Conservation (phyloP, 2,329 filamentous ascomycete genomes). For the Fusarium sp. region DNA sequence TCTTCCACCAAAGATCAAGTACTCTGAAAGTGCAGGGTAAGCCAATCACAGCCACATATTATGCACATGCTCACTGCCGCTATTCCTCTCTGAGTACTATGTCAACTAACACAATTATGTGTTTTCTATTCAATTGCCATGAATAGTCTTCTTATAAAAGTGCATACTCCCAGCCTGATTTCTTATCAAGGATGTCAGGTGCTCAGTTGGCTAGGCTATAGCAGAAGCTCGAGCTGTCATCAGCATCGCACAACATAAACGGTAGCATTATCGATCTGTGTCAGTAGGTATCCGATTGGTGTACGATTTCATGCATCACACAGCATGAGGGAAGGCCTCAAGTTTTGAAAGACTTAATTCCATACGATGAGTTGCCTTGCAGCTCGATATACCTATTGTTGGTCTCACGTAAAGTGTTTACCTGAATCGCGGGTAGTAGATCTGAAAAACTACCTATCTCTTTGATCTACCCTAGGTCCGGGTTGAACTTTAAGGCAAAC, state of each 20-base stretch:
- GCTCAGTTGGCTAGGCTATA: slow-evolving; percentile 11
- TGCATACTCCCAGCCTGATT: not conserved
- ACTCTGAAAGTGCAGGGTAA: slow-evolving; percentile 21
- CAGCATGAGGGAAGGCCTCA: slow-evolving; percentile 35
- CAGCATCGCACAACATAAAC: slow-evolving; percentile 24
- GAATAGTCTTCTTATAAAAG: not conserved
- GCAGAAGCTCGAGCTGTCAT: slow-evolving; percentile 19
- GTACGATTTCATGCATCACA: slow-evolving; percentile 34
- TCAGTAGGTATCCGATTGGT: slow-evolving; percentile 29
- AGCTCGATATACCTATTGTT: not conserved
- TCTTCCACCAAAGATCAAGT: not conserved
- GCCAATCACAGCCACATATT: slow-evolving; percentile 37
- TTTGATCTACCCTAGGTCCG: slow-evolving; percentile 10
- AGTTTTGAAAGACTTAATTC: slow-evolving; percentile 2
- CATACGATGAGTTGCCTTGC: slow-evolving; percentile 9
- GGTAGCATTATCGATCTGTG: slow-evolving; percentile 30
- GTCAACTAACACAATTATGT: slow-evolving; percentile 21
- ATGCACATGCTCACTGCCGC: slow-evolving; percentile 40
- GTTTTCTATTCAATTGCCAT: not conserved
- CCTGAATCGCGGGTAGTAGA: not conserved
- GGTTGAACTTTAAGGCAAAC: not conserved
- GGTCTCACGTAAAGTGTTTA: not conserved
- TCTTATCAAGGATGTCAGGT: slow-evolving; percentile 2
- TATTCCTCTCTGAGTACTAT: slow-evolving; percentile 33
- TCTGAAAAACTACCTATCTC: not conserved